These are phyloP conservation scores for Aphanomyces stellatus DNA, from an alignment of 352 stramenopile species.

Conservation along the genomic window DNA sequence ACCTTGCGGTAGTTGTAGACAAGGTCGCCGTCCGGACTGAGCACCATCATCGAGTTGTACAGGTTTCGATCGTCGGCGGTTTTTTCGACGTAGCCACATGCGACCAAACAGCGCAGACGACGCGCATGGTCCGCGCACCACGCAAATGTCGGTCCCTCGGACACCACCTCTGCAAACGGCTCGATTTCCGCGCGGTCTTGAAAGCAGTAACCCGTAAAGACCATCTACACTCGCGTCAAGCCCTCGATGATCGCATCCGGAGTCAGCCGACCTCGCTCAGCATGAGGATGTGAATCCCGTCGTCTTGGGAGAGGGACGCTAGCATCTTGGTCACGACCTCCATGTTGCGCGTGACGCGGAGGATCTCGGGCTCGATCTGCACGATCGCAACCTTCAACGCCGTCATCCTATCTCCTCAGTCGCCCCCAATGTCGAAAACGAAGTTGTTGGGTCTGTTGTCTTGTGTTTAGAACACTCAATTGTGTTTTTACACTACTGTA, in stretches of 20 bases:
- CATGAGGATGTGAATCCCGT: constrained; percentile 64
- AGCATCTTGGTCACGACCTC: constrained; percentile 64
- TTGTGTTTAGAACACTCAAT: too few relatives aligned
- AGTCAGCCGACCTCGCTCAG: constrained; percentile 49
- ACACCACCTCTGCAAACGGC: constrained; percentile 51
- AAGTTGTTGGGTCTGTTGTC: background rate
- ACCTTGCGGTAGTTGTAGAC: constrained; percentile 62
- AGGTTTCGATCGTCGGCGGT: constrained; percentile 23
- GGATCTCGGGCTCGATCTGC: constrained; percentile 71
- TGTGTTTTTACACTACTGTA: too few relatives aligned
- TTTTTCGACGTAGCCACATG: constrained; percentile 21
- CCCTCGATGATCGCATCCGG: background rate
- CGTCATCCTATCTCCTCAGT: background rate
- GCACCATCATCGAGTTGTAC: constrained; percentile 79
- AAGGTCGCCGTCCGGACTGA: constrained; percentile 56
- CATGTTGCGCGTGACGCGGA: constrained; percentile 61
- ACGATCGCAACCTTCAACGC: constrained; percentile 65
- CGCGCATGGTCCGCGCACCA: constrained; percentile 61
- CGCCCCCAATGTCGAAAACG: background rate
- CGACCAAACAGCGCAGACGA: constrained; percentile 34
- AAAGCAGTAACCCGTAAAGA: constrained; percentile 79
- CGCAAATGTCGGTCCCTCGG: constrained; percentile 40
- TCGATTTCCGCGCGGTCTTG: constrained; percentile 39
- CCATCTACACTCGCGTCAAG: constrained; percentile 38
- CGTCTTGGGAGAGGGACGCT: constrained; percentile 29